These are phyloP conservation scores for Mortierella sp. DNA, from an alignment of 371 early-diverging fungal species.

Conservation along the genomic window DNA sequence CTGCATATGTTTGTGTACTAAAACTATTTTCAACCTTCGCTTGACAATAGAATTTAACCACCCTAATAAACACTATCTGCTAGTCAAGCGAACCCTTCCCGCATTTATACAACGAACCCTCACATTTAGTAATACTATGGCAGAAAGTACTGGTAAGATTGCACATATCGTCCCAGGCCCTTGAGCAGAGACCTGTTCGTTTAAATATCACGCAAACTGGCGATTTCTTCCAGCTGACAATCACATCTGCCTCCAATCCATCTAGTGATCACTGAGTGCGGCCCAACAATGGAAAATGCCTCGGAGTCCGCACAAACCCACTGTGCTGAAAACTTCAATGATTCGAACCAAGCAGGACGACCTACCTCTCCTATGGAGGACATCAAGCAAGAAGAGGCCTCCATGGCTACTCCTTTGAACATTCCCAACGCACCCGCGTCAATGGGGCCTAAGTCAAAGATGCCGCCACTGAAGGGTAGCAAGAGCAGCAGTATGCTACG, in stretches of 20 bases:
- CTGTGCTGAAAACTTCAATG: conserved; percentile 1
- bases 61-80: no score
- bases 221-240: no score
- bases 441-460: conserved; percentile 21
- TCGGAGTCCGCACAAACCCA: conserved; percentile 17
- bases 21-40: no score
- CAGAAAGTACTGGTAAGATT: conserved; percentile 35
- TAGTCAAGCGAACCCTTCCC: no score
- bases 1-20: no score
- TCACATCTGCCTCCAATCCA: no score
- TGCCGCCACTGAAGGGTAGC: conserved; percentile 27
- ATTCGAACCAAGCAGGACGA: conserved; percentile 8
- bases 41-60: no score
- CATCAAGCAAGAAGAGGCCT: conserved; percentile 38
- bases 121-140: conserved; percentile 17
- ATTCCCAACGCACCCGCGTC: conserved; percentile 4
- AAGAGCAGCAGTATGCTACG: conserved; percentile 48
- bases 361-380: conserved; percentile 44
- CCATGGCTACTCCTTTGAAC: conserved; percentile 20
- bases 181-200: background rate
- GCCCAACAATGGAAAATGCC: conserved; percentile 19
- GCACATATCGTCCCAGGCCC: background rate
- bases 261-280: conserved; percentile 25
- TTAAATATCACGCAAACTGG: background rate
- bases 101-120: no score